These are phyloP conservation scores for Ashbya aceris DNA, from an alignment of 1,139 yeast species.

Conservation along the genomic window DNA sequence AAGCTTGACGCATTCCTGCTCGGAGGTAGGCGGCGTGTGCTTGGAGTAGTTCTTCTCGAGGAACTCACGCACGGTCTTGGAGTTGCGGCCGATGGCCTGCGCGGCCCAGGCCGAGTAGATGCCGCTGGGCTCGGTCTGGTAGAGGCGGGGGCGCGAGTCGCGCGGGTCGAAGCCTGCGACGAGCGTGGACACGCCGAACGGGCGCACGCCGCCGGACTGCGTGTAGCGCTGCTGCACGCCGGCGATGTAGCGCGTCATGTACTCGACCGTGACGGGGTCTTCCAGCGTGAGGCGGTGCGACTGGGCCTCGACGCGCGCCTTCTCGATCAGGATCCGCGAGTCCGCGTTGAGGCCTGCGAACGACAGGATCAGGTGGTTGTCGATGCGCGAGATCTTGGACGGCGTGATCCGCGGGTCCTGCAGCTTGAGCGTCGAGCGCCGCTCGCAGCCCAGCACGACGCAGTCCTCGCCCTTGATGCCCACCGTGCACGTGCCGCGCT, in stretches of 20 bases:
- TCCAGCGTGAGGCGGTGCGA: conserved; percentile 90
- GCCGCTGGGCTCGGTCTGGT: conserved; percentile 96
- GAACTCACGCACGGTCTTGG: conserved; percentile 92
- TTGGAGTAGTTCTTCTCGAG: conserved; percentile 72
- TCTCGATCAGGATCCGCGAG: conserved; percentile 88
- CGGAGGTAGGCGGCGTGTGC: conserved; percentile 51
- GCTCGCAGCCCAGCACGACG: conserved; percentile 93
- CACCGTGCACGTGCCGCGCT: conserved; percentile 96
- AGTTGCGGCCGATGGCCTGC: conserved; percentile 90
- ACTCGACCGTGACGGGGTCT: conserved; percentile 88
- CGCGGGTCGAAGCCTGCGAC: conserved; percentile 93
- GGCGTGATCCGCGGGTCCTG: conserved; percentile 97
- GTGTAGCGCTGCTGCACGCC: conserved; percentile 96
- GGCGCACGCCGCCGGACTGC: conserved; percentile 96
- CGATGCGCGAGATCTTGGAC: conserved; percentile 83
- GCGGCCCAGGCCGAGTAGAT: conserved; percentile 99
- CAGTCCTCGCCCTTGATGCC: conserved; percentile 87
- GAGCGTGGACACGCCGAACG: conserved; percentile 90
- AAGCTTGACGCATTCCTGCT: conserved; percentile 68
- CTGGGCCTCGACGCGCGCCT: conserved; percentile 95
- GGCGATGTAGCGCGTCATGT: conserved; percentile 87
- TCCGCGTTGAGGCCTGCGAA: conserved; percentile 98
- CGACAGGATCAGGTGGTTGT: conserved; percentile 82
- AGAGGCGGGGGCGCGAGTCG: conserved; percentile 71
- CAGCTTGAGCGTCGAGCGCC: conserved; percentile 85